Base-by-base conservation (phyloP, 768 basidiomycete species). In the Crassisporium funariophilum region DNA sequence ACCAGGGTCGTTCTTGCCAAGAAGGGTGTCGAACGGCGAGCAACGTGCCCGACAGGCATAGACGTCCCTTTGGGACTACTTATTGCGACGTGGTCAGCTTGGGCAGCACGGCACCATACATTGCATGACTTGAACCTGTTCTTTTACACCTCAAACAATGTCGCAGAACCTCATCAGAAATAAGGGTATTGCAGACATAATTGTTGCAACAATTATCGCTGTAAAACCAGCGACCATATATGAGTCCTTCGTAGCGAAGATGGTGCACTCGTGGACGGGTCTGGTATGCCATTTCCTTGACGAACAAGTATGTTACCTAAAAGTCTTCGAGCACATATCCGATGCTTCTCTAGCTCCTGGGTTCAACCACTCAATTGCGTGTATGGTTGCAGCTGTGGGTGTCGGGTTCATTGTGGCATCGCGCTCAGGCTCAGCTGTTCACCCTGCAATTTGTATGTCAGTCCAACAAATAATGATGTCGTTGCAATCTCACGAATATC, bases 301-400 rank as follows among this genome's bases (percentile, higher is more conserved):
- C 13, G 4, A 8, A 7, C 25, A 38, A 40, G 50, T 37, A n/a
- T 10, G n/a, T 21, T 3, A 7, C 31, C 45, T 12, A 37, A 11
- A 29, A 17, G 8, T 71, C 68, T 59, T 36, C 57, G 20, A 66
- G 63, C 61, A 62, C 47, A 9, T 64, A 6, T 63, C 64, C 7
- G 44, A 58, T 33, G 56, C 63, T 8, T 44, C 51, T 2, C 16
- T 44, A 3, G 63, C 68, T 1, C 68, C 66, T 1, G 65, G 66
- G 1, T 67, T 67, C 55, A 71, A 67, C 47, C 68, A 69, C 25
- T 60, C 67, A 6, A 62, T 69, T 34, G 67, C 66, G 8, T 71
- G 67, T 46, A 63, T 69, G 58, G 64, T 66, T 12, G 62, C 57
- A 17, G 63, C 67, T 5, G 56, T 68, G 3, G 67, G 68, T 4